Evolutionary conservation across 352 stramenopile genomes (phyloP).

Genomic region (Phytophthora quininea): DNA sequence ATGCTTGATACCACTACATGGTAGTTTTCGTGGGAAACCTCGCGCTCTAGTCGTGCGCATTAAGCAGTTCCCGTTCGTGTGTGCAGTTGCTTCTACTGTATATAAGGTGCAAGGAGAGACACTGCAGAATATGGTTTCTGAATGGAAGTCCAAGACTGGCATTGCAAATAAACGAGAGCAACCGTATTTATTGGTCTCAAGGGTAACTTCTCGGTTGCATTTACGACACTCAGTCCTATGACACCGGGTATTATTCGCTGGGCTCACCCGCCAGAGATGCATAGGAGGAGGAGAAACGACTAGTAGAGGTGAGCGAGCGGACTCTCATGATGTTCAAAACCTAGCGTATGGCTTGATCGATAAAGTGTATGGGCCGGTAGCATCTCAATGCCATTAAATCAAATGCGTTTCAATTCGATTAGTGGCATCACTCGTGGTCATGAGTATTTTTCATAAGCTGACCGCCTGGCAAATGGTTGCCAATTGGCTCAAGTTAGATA

Average conservation of each 20-base stretch:
- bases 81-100: constrained; percentile 11
- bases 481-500: no score
- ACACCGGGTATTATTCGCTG: constrained; percentile 5
- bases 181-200: constrained; percentile 10
- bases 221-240: constrained; percentile 9
- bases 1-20: background rate
- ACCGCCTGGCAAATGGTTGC: no score
- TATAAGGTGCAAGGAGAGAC: constrained; percentile 25
- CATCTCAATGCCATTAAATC: no score
- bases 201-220: constrained; percentile 11
- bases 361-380: no score
- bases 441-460: no score
- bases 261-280: constrained; percentile 1
- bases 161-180: constrained; percentile 23
- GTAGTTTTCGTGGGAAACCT: background rate
- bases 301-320: constrained; percentile 4
- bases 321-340: background rate
- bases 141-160: constrained; percentile 1
- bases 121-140: constrained; percentile 8
- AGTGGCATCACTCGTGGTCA: no score
- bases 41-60: constrained; percentile 2
- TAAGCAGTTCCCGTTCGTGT: constrained; percentile 20
- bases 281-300: constrained; percentile 15
- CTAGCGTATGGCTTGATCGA: background rate
- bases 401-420: no score